Evolutionary conservation across 352 stramenopile genomes (phyloP).

Genomic region (Globisporangium echinulatum): DNA sequence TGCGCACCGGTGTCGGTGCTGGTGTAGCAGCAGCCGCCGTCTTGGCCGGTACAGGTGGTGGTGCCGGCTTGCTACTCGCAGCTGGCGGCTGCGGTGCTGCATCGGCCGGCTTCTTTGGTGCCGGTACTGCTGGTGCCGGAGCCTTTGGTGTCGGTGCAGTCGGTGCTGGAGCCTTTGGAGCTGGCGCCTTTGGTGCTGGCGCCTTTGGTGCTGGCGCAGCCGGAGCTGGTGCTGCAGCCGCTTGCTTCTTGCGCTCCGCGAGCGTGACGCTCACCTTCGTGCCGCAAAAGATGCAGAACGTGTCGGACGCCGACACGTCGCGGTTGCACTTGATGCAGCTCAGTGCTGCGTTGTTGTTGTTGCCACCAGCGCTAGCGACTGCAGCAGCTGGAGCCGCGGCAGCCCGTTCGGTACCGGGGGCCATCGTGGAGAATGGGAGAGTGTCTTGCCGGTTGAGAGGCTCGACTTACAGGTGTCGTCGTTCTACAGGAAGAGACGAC

Average conservation of each 20-base stretch:
- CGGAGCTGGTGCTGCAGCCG: slow-evolving; percentile 11
- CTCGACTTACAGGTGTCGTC: no score
- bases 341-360: slow-evolving; percentile 36
- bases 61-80: slow-evolving; percentile 9
- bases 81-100: slow-evolving; percentile 16
- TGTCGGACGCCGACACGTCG: slow-evolving; percentile 63
- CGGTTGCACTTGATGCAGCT: slow-evolving; percentile 72
- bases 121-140: slow-evolving; percentile 2
- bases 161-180: slow-evolving; percentile 1
- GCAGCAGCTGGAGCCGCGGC: slow-evolving; percentile 14
- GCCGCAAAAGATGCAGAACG: slow-evolving; percentile 86
- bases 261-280: slow-evolving; percentile 74
- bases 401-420: slow-evolving; percentile 61
- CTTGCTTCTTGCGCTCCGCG: slow-evolving; percentile 38
- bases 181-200: slow-evolving; percentile 3
- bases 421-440: slow-evolving; percentile 24
- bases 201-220: slow-evolving; percentile 10
- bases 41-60: slow-evolving; percentile 1
- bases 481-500: not conserved
- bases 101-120: slow-evolving; percentile 7
- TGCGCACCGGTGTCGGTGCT: slow-evolving; percentile 1
- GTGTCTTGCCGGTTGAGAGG: not conserved
- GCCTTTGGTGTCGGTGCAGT: slow-evolving; percentile 8
- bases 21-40: not conserved
- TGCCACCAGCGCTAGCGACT: slow-evolving; percentile 12